These are phyloP conservation scores for Graphium sp. DNA, from an alignment of 2,329 filamentous ascomycete species.

Conservation along the genomic window DNA sequence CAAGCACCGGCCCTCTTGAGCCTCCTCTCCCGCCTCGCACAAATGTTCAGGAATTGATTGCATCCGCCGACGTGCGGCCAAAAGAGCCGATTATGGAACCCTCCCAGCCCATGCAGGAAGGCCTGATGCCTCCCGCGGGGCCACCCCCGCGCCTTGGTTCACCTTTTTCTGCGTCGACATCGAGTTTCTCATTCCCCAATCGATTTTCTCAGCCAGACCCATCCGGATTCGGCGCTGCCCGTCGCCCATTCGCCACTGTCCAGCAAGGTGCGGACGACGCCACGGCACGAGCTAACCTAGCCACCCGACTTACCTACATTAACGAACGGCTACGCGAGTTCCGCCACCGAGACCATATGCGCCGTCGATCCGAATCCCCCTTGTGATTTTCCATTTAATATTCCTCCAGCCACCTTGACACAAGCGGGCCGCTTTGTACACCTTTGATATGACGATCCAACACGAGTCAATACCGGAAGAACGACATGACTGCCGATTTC, in stretches of 20 bases:
- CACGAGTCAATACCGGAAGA: no score
- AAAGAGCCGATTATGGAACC: conserved; percentile 7
- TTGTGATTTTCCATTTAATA: conserved; percentile 14
- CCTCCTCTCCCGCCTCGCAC: conserved; percentile 22
- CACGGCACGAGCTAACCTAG: conserved; percentile 23
- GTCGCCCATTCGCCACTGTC: conserved; percentile 39
- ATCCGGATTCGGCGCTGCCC: conserved; percentile 24
- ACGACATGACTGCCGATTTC: conserved; percentile 1
- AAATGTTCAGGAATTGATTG: conserved; percentile 22
- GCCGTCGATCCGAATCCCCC: conserved; percentile 31
- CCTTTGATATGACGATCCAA: no score
- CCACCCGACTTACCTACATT: conserved; percentile 37
- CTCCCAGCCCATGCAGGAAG: conserved; percentile 7
- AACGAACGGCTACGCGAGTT: conserved; percentile 40
- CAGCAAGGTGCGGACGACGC: conserved; percentile 25
- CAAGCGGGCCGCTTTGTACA: conserved; percentile 3
- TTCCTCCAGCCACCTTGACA: conserved; percentile 2
- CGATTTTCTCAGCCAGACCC: conserved; percentile 29
- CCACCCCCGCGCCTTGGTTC: conserved; percentile 37
- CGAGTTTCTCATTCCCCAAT: conserved; percentile 45
- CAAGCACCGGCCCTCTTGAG: conserved; percentile 14
- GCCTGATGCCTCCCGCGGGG: conserved; percentile 12
- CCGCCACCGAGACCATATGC: conserved; percentile 22
- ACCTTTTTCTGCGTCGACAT: conserved; percentile 31
- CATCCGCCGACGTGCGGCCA: neutral